Evolutionary conservation across 305 asterid genomes (phyloP), one percentile per base, ranked within the genome.

Genomic region (Nicotiana rustica): DNA sequence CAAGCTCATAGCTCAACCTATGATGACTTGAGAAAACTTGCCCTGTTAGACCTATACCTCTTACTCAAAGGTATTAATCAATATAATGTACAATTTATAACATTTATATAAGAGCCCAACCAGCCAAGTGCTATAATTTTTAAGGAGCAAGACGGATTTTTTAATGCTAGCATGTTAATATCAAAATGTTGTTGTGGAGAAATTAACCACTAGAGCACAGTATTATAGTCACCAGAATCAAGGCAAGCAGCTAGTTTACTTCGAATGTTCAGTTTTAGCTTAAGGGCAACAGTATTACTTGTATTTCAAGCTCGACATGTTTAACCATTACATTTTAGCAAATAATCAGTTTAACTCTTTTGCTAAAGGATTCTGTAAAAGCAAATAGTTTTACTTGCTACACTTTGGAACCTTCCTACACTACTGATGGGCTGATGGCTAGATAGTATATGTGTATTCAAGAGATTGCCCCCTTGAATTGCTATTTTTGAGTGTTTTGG

Each of bases 1-100:
- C 65, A 75, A 52, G 65, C 64, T 29, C 80, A 9, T 52, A 52
- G 47, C 47, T 29, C 25, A 31, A 75, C 29, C 80, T 52, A 29
- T 1, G 64, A 75, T 52, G 47, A 52, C 15, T 52, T 52, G 65
- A 52, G 64, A 52, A 29, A 49, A 4, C 79, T 49, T 75, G 21
- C 44, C 44, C 29, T 14, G 29, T 49, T 73, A 73, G 15, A 73
- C 79, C 79, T 47, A 13, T 73, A 73, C 79, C 21, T 70, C 78
- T 44, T 41, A 71, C 17, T 49, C 79, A 73, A 52, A 75, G 80
- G 47, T 29, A 21, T 75, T 75, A 75, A 75, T 75, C 80, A 52
- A 75, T 52, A 75, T 47, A 70, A 75, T 52, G 29, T 75, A 75
- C 29, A 75, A 29, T 52, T 52, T 49, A 25, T 18, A 29, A 75